Base-by-base conservation (phyloP, 2,329 filamentous ascomycete species). In the Aspergillus sp. region DNA sequence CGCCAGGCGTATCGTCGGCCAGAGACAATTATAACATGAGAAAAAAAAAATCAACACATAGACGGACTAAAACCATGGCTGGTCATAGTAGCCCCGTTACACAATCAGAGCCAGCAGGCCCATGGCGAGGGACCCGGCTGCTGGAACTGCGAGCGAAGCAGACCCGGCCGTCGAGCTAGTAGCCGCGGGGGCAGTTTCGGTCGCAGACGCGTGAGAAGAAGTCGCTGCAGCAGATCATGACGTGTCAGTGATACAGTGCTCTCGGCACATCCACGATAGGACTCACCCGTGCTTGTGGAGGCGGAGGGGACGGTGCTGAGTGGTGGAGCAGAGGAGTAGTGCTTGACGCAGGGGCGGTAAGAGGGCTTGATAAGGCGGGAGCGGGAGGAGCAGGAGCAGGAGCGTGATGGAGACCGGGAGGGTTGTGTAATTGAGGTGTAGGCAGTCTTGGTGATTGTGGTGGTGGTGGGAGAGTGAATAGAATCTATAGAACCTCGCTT, bases 211-310 rank as follows among this genome's bases (percentile, higher is more conserved):
- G 20, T 44, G 45, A 20, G 55, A 48, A 45, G 59, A 30, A 57
- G 51, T 32, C 14, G 45, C 50, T 52, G 43, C 48, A 24, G 19
- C 36, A 22, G 49, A 30, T n/a, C 30, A 20, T 26, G n/a, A 2
- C 14, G n/a, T 17, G 56, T 63, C 33, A 63, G 55, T 41, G n/a
- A 33, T 30, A 13, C 41, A 22, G n/a, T 45, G 17, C 30, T 6
- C 10, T 22, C 35, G 22, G 9, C 19, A 9, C 10, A 42, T 14
- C 17, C 26, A 11, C 40, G 30, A 46, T 35, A 38, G 50, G 56
- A 67, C 65, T 67, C 54, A 68, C 64, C 58, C 57, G 47, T 56
- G 51, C 51, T 58, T 51, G 56, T 49, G 55, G 63, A 58, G 26
- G 26, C 52, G 49, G 64, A 60, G 54, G 59, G 55, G 46, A 47